A percentile compares a stretch with the other conserved stretches of the same genome.
These are phyloP conservation scores for Funneliformis caledonium DNA, from an alignment of 371 early-diverging fungal genomes.

Conservation along the genomic window DNA sequence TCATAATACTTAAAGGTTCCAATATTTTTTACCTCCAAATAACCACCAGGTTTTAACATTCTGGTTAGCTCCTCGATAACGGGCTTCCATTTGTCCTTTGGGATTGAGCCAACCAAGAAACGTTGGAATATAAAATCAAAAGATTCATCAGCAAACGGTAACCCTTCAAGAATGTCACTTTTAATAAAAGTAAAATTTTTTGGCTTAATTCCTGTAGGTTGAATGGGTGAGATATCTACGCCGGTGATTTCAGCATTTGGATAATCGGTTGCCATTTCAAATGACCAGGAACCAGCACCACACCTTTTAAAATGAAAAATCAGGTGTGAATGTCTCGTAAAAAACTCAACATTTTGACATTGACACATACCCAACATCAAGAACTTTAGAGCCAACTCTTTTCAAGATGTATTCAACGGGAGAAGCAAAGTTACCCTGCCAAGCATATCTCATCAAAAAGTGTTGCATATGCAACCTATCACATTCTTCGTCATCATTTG, in stretches of 20 bases:
- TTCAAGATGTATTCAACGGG: not conserved
- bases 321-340: too few species aligned
- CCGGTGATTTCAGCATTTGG: not conserved
- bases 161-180: slow-evolving; percentile 54
- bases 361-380: slow-evolving; percentile 33
- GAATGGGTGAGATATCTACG: slow-evolving; percentile 50
- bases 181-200: slow-evolving; percentile 57
- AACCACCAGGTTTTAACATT: slow-evolving; percentile 45
- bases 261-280: slow-evolving; percentile 19
- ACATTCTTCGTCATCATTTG: slow-evolving; percentile 26
- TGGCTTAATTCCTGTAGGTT: slow-evolving; percentile 60
- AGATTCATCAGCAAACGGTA: slow-evolving; percentile 52
- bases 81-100: slow-evolving; percentile 43
- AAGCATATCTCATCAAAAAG: slow-evolving; percentile 16
- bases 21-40: slow-evolving; percentile 40
- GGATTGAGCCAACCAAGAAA: slow-evolving; percentile 45
- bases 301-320: not conserved
- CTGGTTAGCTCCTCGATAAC: slow-evolving; percentile 47
- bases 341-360: not conserved
- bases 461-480: slow-evolving; percentile 31
- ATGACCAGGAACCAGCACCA: not conserved
- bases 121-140: slow-evolving; percentile 65
- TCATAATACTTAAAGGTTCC: not conserved
- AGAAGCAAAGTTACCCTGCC: slow-evolving; percentile 6
- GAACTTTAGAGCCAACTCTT: not conserved